phyloP scores from a whole-genome alignment of 345 rosid genomes.

The Citrus mangshanensis region DNA sequence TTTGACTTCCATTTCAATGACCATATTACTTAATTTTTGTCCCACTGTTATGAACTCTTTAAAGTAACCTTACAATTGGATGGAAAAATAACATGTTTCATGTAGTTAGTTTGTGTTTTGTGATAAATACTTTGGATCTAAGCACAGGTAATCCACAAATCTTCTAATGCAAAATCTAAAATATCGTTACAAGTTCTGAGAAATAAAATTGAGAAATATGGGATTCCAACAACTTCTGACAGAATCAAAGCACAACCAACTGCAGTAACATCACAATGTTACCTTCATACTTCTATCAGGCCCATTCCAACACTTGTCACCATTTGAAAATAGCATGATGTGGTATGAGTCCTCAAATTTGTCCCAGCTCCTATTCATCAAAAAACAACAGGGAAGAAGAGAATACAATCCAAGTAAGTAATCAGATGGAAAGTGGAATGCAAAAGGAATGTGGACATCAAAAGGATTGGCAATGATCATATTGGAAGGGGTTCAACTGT shows the following conservation, averaged over 20 bases:
- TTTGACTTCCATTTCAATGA: neutral
- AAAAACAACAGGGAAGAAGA: slow-evolving; percentile 2
- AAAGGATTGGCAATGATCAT: neutral
- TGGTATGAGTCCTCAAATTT: slow-evolving; percentile 70
- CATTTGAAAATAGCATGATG: slow-evolving; percentile 67
- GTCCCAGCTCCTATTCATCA: slow-evolving; percentile 68
- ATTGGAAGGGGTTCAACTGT: neutral
- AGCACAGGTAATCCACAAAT: neutral
- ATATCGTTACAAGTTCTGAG: neutral
- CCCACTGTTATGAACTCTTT: neutral
- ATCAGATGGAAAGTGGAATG: neutral
- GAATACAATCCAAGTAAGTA: neutral
- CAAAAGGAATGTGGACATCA: neutral
- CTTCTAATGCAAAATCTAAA: neutral
- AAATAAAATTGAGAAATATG: neutral
- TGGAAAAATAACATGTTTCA: neutral
- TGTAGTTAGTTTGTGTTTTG: neutral
- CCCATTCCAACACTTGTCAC: slow-evolving; percentile 96
- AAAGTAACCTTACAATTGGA: neutral
- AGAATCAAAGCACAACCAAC: neutral
- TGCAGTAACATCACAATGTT: neutral
- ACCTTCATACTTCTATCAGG: slow-evolving; percentile 94
- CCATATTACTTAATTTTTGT: neutral
- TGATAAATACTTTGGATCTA: neutral
- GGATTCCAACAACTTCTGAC: neutral